phyloP scores from a whole-genome alignment of 441 rosid genomes.

The Erysimum pusillum region DNA sequence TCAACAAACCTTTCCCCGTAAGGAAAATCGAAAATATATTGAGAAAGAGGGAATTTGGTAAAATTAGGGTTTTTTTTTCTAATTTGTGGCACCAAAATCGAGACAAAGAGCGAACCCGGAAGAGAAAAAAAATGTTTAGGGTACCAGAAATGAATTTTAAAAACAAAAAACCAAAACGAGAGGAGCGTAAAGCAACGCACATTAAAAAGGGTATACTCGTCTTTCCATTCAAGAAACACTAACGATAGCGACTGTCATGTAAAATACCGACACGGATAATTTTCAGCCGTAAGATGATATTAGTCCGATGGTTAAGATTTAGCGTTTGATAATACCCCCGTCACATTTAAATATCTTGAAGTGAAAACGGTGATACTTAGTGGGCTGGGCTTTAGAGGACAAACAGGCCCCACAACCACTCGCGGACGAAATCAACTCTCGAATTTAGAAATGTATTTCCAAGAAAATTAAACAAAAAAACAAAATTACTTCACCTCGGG shows the following conservation, averaged over 20 bases:
- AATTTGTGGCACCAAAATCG: slow-evolving; percentile 43
- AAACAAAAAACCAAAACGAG: slow-evolving; percentile 18
- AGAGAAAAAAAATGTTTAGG: neutral
- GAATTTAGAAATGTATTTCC: neutral
- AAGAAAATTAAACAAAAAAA: neutral
- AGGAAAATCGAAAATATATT: slow-evolving; percentile 39
- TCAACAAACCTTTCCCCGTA: slow-evolving; percentile 42
- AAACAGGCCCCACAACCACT: slow-evolving; percentile 13
- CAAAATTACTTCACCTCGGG: neutral
- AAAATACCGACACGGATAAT: slow-evolving; percentile 1
- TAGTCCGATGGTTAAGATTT: slow-evolving; percentile 11
- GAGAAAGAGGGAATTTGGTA: slow-evolving; percentile 10
- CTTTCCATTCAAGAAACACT: neutral
- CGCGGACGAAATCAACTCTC: neutral
- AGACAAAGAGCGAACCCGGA: slow-evolving; percentile 3
- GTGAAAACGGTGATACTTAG: slow-evolving; percentile 23
- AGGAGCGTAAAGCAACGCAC: slow-evolving; percentile 46
- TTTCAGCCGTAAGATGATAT: slow-evolving; percentile 28
- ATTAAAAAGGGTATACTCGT: slow-evolving; percentile 42
- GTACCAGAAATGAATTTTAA: neutral
- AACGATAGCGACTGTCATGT: slow-evolving; percentile 23
- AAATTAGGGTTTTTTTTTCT: slow-evolving; percentile 56
- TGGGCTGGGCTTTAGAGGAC: slow-evolving; percentile 40
- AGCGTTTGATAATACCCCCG: neutral
- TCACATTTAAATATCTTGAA: slow-evolving; percentile 19